Conservation (phyloP, 2,329 filamentous ascomycete species). For the Pseudogymnoascus sp. region DNA sequence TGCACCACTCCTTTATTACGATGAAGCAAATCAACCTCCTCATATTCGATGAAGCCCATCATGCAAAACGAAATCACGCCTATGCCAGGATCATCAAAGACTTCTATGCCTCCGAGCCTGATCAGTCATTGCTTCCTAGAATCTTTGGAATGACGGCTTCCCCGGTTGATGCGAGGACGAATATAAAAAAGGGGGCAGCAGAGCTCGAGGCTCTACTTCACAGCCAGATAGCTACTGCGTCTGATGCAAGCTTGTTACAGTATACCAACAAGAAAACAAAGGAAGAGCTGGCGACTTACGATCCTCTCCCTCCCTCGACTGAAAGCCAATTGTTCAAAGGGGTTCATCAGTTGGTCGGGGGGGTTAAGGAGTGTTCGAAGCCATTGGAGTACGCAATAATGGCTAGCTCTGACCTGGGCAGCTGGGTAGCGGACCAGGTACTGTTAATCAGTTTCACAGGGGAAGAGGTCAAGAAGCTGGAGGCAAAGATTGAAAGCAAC, state of each 20-base stretch:
- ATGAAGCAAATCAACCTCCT: conserved; percentile 83
- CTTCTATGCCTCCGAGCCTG: conserved; percentile 56
- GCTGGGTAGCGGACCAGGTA: conserved; percentile 77
- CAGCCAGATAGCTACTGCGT: conserved; percentile 73
- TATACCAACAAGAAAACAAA: conserved; percentile 52
- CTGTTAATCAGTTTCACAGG: conserved; percentile 67
- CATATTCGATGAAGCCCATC: conserved; percentile 93
- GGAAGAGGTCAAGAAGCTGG: conserved; percentile 52
- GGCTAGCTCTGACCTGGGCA: conserved; percentile 61
- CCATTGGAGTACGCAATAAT: conserved; percentile 44
- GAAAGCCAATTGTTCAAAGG: conserved; percentile 58
- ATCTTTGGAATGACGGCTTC: conserved; percentile 97
- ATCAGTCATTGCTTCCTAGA: conserved; percentile 51
- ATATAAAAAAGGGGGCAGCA: conserved; percentile 61
- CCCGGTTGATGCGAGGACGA: conserved; percentile 74
- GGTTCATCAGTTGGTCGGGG: conserved; percentile 11
- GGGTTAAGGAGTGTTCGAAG: conserved; percentile 28
- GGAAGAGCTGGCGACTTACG: conserved; percentile 52
- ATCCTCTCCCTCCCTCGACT: conserved; percentile 40
- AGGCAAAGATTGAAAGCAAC: conserved; percentile 44
- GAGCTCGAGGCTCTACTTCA: conserved; percentile 72
- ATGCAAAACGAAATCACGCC: conserved; percentile 86
- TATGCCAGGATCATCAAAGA: conserved; percentile 88
- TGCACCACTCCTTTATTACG: conserved; percentile 69
- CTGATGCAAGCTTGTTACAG: conserved; percentile 48